Evolutionary conservation across 208 protist species (phyloP), one percentile per base, ranked within the genome.

Genomic region (Trypanosoma conorhini): DNA sequence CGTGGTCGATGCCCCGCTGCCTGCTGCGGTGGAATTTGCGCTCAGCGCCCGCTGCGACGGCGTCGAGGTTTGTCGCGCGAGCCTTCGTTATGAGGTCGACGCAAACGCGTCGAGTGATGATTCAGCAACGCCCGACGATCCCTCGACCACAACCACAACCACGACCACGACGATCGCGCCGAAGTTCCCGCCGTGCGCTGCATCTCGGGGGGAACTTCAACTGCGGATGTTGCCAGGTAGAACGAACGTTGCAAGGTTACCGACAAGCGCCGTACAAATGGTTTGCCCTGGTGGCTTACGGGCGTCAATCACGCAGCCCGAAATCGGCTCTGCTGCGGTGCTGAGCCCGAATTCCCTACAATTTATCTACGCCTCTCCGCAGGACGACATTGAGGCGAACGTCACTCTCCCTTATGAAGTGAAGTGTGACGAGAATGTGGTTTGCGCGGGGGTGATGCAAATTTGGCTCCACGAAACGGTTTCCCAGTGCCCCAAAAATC

Each of bases 1-100:
- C 21, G 59, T 78, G 0, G 74, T 59, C 9, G 62, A 72, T 15
- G 64, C 31, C 7, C 28, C 31, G 5, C 58, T 59, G 15, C 67
- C 70, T 21, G 15, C 54, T 35, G 40, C 48, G 17, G 65, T 77
- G 17, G 71, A 63, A 22, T 81, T 92, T 56, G 81, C 76, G 22
- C 46, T 85, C 2, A 68, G 79, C 33, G 86, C 83, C 9, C 62
- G 76, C 35, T 91, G 81, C 48, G 74, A 67, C 30, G 48, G 24
- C 0, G 58, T 64, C 15, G 70, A 82, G 52, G 28, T 80, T 31
- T 92, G 86, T 60, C 70, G 81, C 52, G 77, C 81, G 15, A 57
- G 40, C 19, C 13, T 89, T 9, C 17, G 35, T 46, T 82, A 82
- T 55, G 59, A 59, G 13, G 66, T 79, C 7, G 52, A 70, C 30